Percentiles rank a stretch among this genome's conserved stretches.
These are phyloP conservation scores for Cladosporium sp. DNA, from an alignment of 2,329 filamentous ascomycete genomes.

Conservation along the genomic window DNA sequence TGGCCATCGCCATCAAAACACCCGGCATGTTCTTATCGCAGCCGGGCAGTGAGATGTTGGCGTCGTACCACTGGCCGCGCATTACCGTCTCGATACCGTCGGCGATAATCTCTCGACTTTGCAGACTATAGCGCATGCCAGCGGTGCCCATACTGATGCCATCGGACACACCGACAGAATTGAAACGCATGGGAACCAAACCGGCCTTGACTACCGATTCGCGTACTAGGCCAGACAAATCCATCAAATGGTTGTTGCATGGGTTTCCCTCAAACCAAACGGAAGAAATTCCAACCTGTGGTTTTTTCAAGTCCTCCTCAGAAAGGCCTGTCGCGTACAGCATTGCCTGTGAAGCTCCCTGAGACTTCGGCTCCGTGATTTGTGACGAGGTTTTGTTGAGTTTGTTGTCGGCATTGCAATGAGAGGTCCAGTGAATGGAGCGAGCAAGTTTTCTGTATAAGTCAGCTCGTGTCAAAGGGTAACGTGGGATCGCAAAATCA, in stretches of 20 bases:
- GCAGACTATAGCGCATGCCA: constrained; percentile 79
- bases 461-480: no score
- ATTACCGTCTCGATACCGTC: constrained; percentile 99
- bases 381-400: constrained; percentile 78
- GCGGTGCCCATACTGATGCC: constrained; percentile 97
- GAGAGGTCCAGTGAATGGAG: no score
- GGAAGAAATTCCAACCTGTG: constrained; percentile 94
- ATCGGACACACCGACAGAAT: constrained; percentile 96
- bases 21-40: constrained; percentile 99
- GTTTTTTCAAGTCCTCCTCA: constrained; percentile 87
- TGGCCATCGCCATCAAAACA: constrained; percentile 73
- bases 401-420: no score
- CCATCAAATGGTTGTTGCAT: constrained; percentile 97
- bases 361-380: constrained; percentile 96
- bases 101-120: constrained; percentile 93
- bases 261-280: constrained; percentile 98
- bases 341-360: constrained; percentile 98
- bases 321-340: constrained; percentile 88
- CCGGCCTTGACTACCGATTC: constrained; percentile 61
- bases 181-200: constrained; percentile 88
- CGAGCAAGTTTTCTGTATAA: no score
- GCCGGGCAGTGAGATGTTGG: constrained; percentile 91
- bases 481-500: no score
- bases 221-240: constrained; percentile 61
- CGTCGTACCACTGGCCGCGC: constrained; percentile 98